Conservation (phyloP, 495 filamentous ascomycete genomes). For the Aspergillus egyptiacus region DNA sequence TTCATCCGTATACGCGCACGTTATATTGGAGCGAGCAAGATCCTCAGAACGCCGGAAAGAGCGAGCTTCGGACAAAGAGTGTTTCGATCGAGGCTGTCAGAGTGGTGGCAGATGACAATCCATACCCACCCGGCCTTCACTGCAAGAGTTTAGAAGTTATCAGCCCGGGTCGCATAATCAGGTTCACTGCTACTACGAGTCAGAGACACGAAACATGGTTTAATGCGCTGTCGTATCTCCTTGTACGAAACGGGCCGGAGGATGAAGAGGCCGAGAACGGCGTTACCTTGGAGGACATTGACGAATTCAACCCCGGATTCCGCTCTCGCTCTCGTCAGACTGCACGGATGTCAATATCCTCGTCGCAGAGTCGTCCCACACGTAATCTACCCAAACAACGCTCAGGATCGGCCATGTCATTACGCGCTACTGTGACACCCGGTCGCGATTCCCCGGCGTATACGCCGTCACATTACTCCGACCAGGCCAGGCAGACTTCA, state of each 20-base stretch:
- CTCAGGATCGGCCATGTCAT: conserved; percentile 40
- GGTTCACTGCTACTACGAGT: conserved; percentile 89
- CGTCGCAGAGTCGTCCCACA: conserved; percentile 68
- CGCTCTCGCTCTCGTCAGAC: conserved; percentile 50
- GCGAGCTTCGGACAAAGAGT: conserved; percentile 84
- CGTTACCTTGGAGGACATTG: conserved; percentile 69
- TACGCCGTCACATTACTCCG: conserved; percentile 39
- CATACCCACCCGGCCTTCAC: conserved; percentile 89
- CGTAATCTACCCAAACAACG: conserved; percentile 52
- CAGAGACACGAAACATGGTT: conserved; percentile 98
- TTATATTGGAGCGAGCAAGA: conserved; percentile 95
- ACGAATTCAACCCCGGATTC: conserved; percentile 78
- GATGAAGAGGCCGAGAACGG: conserved; percentile 54
- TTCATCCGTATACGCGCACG: conserved; percentile 94
- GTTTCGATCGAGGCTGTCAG: conserved; percentile 89
- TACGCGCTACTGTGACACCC: conserved; percentile 38
- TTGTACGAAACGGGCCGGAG: conserved; percentile 64
- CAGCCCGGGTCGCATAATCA: conserved; percentile 79
- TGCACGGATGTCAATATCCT: conserved; percentile 67
- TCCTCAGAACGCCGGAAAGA: conserved; percentile 68
- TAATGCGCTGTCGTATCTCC: conserved; percentile 90
- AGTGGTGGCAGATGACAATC: conserved; percentile 93
- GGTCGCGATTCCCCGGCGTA: conserved; percentile 38
- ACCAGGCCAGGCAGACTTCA: conserved; percentile 33
- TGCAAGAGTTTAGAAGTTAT: conserved; percentile 86